Evolutionary conservation across 306 rosid genomes (phyloP).

Genomic region (Neltuma alba): DNA sequence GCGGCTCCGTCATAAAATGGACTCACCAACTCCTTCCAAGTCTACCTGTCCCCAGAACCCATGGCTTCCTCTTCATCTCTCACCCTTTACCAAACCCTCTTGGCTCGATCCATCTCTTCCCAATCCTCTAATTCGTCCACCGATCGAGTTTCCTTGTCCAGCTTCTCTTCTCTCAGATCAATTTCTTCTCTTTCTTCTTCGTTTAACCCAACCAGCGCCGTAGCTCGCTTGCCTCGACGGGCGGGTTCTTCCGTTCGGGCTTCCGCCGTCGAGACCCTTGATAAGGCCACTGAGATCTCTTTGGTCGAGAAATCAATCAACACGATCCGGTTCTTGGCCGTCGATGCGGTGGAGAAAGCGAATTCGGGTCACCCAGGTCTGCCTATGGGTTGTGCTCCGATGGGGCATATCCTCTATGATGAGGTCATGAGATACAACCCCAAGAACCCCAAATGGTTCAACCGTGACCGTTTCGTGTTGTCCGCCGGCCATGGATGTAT

Average conservation of each 20-base stretch:
- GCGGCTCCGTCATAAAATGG: background rate
- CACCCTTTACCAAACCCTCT: constrained; percentile 72
- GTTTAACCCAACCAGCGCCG: background rate
- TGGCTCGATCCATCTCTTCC: constrained; percentile 58
- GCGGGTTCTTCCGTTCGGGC: constrained; percentile 44
- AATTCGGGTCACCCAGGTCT: constrained; percentile 96
- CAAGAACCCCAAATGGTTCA: constrained; percentile 90
- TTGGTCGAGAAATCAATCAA: constrained; percentile 83
- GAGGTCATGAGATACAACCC: constrained; percentile 92
- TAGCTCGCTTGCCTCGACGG: constrained; percentile 21
- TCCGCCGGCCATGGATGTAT: constrained; percentile 99
- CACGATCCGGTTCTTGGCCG: constrained; percentile 85
- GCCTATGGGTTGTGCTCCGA: constrained; percentile 99
- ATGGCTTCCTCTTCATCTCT: constrained; percentile 87
- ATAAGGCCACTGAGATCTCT: constrained; percentile 54
- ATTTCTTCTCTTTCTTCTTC: constrained; percentile 15
- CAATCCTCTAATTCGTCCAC: constrained; percentile 56
- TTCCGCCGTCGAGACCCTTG: constrained; percentile 52
- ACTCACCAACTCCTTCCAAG: constrained; percentile 6
- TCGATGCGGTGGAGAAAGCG: constrained; percentile 93
- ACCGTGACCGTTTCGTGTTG: constrained; percentile 91
- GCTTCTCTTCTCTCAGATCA: constrained; percentile 56
- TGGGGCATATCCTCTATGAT: constrained; percentile 89
- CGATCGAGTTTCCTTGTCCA: constrained; percentile 53
- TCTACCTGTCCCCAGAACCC: constrained; percentile 10